A percentile compares a stretch with the other conserved stretches of the same genome.
Conservation (phyloP, 108 stramenopile genomes). For the Craspedostauros australis region DNA sequence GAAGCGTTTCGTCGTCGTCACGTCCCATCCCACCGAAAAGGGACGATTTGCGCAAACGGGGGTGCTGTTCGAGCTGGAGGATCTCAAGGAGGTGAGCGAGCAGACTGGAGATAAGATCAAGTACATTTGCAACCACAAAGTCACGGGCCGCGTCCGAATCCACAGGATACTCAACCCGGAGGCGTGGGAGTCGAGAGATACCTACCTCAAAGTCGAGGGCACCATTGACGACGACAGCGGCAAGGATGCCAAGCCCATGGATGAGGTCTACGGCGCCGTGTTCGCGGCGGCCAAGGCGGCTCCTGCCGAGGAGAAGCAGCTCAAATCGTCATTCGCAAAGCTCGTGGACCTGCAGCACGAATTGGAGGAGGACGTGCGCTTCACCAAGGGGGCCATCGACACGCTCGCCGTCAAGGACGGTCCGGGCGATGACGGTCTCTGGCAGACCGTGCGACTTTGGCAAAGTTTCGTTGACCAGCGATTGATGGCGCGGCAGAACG, state of each 20-base stretch:
- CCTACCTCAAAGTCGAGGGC: slow-evolving; percentile 71
- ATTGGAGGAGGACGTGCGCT: slow-evolving; percentile 78
- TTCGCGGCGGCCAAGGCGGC: slow-evolving; percentile 13
- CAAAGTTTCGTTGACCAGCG: slow-evolving; percentile 76
- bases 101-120: slow-evolving; percentile 81
- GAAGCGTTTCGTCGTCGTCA: slow-evolving; percentile 72
- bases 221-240: slow-evolving; percentile 69
- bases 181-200: slow-evolving; percentile 62
- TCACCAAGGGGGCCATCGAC: slow-evolving; percentile 54
- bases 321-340: slow-evolving; percentile 37
- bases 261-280: slow-evolving; percentile 28
- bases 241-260: slow-evolving; percentile 14
- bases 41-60: slow-evolving; percentile 77
- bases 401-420: slow-evolving; percentile 59
- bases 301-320: slow-evolving; percentile 45
- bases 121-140: slow-evolving; percentile 84
- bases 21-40: slow-evolving; percentile 65
- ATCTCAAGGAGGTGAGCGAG: slow-evolving; percentile 80
- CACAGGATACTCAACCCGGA: slow-evolving; percentile 71
- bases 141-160: slow-evolving; percentile 68
- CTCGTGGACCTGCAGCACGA: slow-evolving; percentile 74
- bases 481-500: slow-evolving; percentile 65
- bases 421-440: slow-evolving; percentile 56
- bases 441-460: slow-evolving; percentile 82
- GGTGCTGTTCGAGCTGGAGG: slow-evolving; percentile 73